Percentiles rank a stretch among this genome's conserved stretches.
Conservation (phyloP, 345 rosid species). For the Eucalyptus virginea region DNA sequence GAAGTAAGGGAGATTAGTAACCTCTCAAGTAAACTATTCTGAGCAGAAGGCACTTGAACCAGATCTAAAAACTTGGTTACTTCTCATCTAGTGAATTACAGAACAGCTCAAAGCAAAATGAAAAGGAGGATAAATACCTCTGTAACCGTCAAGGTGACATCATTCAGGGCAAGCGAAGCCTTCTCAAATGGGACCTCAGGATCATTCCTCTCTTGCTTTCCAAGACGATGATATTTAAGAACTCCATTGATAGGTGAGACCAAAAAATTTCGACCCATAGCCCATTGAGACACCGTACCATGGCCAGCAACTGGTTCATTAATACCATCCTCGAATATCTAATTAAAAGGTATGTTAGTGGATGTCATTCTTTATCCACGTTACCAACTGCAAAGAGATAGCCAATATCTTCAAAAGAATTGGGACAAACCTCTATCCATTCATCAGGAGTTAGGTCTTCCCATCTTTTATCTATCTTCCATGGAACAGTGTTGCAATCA, state of each 20-base stretch:
- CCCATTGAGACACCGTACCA: conserved; percentile 53
- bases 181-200: conserved; percentile 93
- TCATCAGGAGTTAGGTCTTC: conserved; percentile 80
- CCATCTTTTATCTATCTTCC: conserved; percentile 85
- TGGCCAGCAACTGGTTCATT: conserved; percentile 38
- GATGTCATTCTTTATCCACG: neutral
- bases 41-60: neutral
- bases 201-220: conserved; percentile 88
- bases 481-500: conserved; percentile 70
- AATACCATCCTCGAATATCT: conserved; percentile 98
- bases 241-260: conserved; percentile 90
- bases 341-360: neutral
- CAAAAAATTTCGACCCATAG: conserved; percentile 61
- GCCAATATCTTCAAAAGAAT: neutral
- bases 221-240: conserved; percentile 92
- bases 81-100: neutral
- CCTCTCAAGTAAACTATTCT: neutral
- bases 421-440: conserved; percentile 83
- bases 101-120: neutral
- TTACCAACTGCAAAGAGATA: neutral
- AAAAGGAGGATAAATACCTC: conserved; percentile 43
- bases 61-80: neutral
- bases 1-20: neutral
- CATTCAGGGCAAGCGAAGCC: conserved; percentile 69
- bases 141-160: conserved; percentile 68